phyloP scores from a whole-genome alignment of 768 basidiomycete species.

The Collybia mongolica region DNA sequence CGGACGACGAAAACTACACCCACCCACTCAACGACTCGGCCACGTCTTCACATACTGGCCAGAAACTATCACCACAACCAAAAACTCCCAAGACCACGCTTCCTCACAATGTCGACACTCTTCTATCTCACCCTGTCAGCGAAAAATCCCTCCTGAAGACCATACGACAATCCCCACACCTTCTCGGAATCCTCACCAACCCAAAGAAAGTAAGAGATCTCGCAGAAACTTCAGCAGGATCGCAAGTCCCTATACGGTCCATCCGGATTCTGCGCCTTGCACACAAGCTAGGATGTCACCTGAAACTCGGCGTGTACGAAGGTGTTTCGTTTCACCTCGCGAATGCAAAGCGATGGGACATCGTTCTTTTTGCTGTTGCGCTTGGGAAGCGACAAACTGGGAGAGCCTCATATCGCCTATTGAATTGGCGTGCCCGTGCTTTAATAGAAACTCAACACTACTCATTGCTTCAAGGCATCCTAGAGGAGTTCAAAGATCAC shows the following conservation, averaged over 20 bases:
- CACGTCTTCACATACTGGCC: background rate
- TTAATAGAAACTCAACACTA: slow-evolving; percentile 54
- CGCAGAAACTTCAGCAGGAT: slow-evolving; percentile 29
- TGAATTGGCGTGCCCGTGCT: slow-evolving; percentile 72
- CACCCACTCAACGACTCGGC: background rate
- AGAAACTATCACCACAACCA: background rate
- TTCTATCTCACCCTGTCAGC: slow-evolving; percentile 5
- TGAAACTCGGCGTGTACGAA: slow-evolving; percentile 61
- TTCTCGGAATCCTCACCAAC: slow-evolving; percentile 27
- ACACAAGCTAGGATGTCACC: slow-evolving; percentile 43
- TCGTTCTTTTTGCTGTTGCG: slow-evolving; percentile 45
- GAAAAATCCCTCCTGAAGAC: slow-evolving; percentile 9
- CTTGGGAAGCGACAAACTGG: slow-evolving; percentile 50
- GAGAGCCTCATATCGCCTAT: slow-evolving; percentile 49
- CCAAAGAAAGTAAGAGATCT: slow-evolving; percentile 29
- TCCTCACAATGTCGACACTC: slow-evolving; percentile 6
- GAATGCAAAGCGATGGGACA: slow-evolving; percentile 43
- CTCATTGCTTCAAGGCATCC: slow-evolving; percentile 38
- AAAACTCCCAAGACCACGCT: background rate
- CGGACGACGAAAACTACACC: background rate
- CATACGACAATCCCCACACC: slow-evolving; percentile 15
- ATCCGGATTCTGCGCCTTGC: slow-evolving; percentile 47
- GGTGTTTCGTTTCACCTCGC: slow-evolving; percentile 50
- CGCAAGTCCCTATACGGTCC: slow-evolving; percentile 36
- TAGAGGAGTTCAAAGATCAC: slow-evolving; percentile 49